Base-by-base conservation (phyloP, 306 rosid genomes). In the Luffa aegyptiaca region DNA sequence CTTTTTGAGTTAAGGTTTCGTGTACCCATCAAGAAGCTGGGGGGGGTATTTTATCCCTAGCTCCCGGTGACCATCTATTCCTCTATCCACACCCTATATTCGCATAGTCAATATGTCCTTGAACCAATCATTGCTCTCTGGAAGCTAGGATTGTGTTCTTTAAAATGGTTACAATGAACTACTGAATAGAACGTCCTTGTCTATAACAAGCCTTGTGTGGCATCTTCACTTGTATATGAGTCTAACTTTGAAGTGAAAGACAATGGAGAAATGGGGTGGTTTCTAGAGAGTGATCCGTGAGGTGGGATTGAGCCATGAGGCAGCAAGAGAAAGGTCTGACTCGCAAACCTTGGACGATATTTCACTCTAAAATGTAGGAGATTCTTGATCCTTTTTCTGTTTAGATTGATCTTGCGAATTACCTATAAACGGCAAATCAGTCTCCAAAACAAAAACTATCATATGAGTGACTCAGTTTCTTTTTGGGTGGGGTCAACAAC, bases 1-100 rank as follows among this genome's bases (percentile, higher is more conserved):
- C 61, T 49, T 49, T 72, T 72, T 48, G 9, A 37, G 63, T 52
- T 52, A 52, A 33, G 48, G 35, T 10, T 74, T 8, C 5, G 63
- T 75, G 78, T 75, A 75, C 78, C 78, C 78, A 75, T 75, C 78
- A 16, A 51, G 41, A 74, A 49, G 46, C 48, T 35, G 63, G 58
- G 78, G 26, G 78, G 31, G 12, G 8, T 42, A 42, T 42, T 5
- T 20, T 52, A 52, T 52, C 7, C 57, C 20, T 14, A 14, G 20
- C n/a, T 52, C 57, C 20, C 5, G 20, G 57, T 52, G 20, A 52
- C 8, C 31, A 57, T 49, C 77, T 31, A 49, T 73, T 72, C 61
- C 59, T 26, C 59, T 48, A 31, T 72, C 77, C 59, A 48, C 42
- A 48, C 26, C 77, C 59, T 52, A 17, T 52, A 17, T 52, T 74